These are phyloP conservation scores for Candida sp. DNA, from an alignment of 1,139 yeast species.

Conservation along the genomic window DNA sequence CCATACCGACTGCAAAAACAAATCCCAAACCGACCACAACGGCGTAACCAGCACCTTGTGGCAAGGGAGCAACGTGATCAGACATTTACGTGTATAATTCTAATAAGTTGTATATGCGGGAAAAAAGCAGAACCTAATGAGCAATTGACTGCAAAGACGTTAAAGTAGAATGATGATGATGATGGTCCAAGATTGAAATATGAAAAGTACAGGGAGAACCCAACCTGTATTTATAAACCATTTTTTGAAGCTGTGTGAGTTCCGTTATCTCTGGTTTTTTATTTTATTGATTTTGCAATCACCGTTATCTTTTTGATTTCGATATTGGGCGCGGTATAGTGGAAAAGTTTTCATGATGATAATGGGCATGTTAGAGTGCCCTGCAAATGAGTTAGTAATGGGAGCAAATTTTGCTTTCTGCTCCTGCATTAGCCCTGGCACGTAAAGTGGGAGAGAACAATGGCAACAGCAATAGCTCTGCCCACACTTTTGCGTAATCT, in stretches of 20 bases:
- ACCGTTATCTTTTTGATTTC: background rate
- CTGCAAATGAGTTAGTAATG: background rate
- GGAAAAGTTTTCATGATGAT: background rate
- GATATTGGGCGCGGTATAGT: background rate
- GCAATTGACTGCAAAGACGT: background rate
- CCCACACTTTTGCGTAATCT: background rate
- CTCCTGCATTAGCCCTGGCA: no score
- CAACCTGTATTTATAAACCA: background rate
- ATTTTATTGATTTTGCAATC: background rate
- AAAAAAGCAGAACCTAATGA: background rate
- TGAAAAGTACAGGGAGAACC: background rate
- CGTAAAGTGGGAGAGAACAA: background rate
- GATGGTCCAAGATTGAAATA: background rate
- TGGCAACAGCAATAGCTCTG: background rate
- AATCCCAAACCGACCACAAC: slow-evolving; percentile 89
- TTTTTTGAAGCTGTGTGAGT: background rate
- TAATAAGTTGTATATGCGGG: no score
- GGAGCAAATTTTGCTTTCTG: background rate
- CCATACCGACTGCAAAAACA: slow-evolving; percentile 81
- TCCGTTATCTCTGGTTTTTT: background rate
- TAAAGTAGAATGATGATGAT: background rate
- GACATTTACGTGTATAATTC: slow-evolving; percentile 1
- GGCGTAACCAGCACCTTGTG: slow-evolving; percentile 92
- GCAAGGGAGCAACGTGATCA: slow-evolving; percentile 25
- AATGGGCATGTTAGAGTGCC: background rate